Base-by-base conservation (phyloP, 2,329 filamentous ascomycete genomes). In the Fonsecaea erecta region DNA sequence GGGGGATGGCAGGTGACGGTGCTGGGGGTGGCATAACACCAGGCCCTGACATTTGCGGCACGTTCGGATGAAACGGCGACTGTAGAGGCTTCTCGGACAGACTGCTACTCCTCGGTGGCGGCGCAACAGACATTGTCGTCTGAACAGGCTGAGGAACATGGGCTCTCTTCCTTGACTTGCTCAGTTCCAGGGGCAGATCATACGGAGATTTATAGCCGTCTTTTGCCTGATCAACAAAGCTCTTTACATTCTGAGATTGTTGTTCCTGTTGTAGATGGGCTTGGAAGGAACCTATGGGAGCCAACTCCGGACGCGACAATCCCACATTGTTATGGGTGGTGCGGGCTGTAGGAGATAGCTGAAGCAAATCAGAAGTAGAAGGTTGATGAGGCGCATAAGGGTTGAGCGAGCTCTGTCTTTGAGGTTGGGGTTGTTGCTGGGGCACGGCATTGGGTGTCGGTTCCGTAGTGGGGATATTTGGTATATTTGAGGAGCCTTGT, bases 191-290 rank as follows among this genome's bases (percentile, higher is more conserved):
- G 3, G 95, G 95, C 21, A 99, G 83, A 78, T 99, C 96, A 73
- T 97, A 99, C 0, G 95, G 95, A 21, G 94, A 98, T 55, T 90
- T 85, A 75, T 99, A 99, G 7, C 94, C 93, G 62, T 91, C 91
- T 78, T 96, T 98, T 2, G 92, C 82, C 77, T 96, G 96, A 76
- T 94, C 90, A 5, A 86, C 92, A 77, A 97, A 99, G 77, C 94
- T 98, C 64, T 69, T 70, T 71, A 84, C 71, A 67, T 84, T 80
- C n/a, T 82, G 82, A 54, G 78, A 74, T 18, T 79, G 75, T 16
- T 71, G 73, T 26, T 72, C 69, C 34, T 72, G 72, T 40, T 72
- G 75, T 63, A 66, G 74, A 74, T 67, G 75, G 73, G 62, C 63
- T 66, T 52, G 74, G 65, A 62, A 73, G 40, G 53, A 73, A 46